Percentiles rank a stretch among this genome's conserved stretches.
Conservation (phyloP, 148 eudicot genomes). For the Silene uniflora region DNA sequence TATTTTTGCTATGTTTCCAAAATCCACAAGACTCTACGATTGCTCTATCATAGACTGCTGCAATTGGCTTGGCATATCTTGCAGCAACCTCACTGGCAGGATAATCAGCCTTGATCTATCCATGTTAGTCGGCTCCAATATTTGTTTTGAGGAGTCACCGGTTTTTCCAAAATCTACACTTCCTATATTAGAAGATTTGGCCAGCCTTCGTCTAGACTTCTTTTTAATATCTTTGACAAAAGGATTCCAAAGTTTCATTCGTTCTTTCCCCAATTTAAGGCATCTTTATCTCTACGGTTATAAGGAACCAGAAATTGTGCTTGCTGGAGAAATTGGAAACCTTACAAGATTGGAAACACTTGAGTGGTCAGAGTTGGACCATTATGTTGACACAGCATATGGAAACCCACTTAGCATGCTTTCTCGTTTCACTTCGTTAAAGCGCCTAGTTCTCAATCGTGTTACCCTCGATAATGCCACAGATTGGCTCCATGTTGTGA, state of each 20-base stretch:
- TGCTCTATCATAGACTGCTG: constrained; percentile 9
- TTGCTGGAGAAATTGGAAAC: constrained; percentile 21
- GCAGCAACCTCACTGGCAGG: constrained; percentile 13
- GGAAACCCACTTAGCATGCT: constrained; percentile 10
- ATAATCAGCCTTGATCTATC: constrained; percentile 5
- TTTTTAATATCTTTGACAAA: not conserved
- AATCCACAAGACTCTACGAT: not conserved
- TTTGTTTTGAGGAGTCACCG: not conserved
- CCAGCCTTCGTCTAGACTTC: not conserved
- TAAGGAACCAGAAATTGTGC: not conserved
- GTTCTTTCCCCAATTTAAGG: constrained; percentile 17
- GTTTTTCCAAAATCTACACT: constrained; percentile 1
- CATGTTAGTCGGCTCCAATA: not conserved
- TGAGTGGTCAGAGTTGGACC: no score
- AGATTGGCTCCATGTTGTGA: constrained; percentile 17
- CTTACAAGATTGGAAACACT: constrained; percentile 20
- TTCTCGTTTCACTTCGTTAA: constrained; percentile 16
- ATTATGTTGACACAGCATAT: not conserved
- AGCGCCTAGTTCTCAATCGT: constrained; percentile 5
- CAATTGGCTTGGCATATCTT: no score
- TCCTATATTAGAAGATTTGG: constrained; percentile 5
- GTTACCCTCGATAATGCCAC: constrained; percentile 6
- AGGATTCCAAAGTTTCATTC: constrained; percentile 10
- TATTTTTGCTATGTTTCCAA: not conserved
- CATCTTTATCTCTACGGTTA: constrained; percentile 4